Conservation (phyloP, 352 stramenopile genomes). For the Globisporangium spiculum region DNA sequence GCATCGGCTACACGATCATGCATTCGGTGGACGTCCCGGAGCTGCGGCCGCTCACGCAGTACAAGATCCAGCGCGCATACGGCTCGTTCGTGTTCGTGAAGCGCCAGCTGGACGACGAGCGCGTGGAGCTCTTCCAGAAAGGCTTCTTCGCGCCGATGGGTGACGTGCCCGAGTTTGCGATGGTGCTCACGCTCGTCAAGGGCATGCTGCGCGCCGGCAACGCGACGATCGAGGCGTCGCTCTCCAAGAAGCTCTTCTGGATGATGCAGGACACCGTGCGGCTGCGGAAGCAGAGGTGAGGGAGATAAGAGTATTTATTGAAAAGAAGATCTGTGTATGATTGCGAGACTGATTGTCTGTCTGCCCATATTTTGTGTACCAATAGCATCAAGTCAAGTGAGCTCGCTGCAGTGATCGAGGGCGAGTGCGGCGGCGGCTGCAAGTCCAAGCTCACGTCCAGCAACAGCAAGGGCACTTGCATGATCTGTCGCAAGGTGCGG, state of each 20-base stretch:
- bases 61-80: constrained; percentile 26
- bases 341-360: neutral
- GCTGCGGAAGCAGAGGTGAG: constrained; percentile 19
- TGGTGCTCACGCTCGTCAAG: constrained; percentile 16
- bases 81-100: constrained; percentile 42
- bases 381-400: constrained; percentile 4
- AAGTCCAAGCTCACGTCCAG: constrained; percentile 27
- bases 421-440: constrained; percentile 35
- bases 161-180: constrained; percentile 27
- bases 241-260: constrained; percentile 46
- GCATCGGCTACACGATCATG: constrained; percentile 36
- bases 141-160: constrained; percentile 37
- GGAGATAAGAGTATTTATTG: neutral
- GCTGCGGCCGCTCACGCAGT: constrained; percentile 17
- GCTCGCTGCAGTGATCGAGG: neutral
- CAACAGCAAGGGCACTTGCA: constrained; percentile 29
- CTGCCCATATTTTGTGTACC: neutral
- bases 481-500: constrained; percentile 35
- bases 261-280: constrained; percentile 39
- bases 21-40: constrained; percentile 33
- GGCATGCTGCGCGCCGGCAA: constrained; percentile 24
- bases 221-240: constrained; percentile 33
- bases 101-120: constrained; percentile 30
- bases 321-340: too few species aligned
- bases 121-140: constrained; percentile 40